A percentile compares a stretch with the other conserved stretches of the same genome.
These are phyloP conservation scores for Eimeria zaria DNA, from an alignment of 169 alveolate species.

Conservation along the genomic window DNA sequence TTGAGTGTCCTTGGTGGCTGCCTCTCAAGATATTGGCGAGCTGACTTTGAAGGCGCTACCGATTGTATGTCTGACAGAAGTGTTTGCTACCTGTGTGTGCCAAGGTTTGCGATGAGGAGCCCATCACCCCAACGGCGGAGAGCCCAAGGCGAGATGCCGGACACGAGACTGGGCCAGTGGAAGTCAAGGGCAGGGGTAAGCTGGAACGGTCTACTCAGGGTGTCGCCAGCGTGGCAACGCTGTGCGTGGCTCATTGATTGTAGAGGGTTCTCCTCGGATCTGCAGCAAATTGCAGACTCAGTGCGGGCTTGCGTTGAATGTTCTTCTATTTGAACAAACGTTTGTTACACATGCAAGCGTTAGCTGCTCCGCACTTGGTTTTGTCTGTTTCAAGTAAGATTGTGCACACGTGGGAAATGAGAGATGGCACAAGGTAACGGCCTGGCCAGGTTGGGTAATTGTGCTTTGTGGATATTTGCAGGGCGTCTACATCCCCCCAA, in stretches of 20 bases:
- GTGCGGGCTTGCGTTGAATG: not conserved
- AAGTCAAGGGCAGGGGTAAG: conserved; percentile 78
- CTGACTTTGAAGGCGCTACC: not conserved
- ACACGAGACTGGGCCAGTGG: conserved; percentile 84
- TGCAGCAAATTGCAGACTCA: too few relatives aligned
- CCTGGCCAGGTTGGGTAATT: not conserved
- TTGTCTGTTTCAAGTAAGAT: not conserved
- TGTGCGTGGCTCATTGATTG: not conserved
- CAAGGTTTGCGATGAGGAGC: conserved; percentile 59
- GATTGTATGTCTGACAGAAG: not conserved
- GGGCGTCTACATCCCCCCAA: conserved; percentile 81
- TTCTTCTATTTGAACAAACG: not conserved
- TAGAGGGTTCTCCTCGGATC: not conserved
- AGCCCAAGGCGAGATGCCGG: conserved; percentile 65
- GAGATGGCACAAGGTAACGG: too few relatives aligned
- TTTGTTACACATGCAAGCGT: not conserved
- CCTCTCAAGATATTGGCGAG: not conserved
- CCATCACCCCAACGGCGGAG: conserved; percentile 74
- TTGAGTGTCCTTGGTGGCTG: not conserved
- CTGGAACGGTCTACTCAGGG: not conserved
- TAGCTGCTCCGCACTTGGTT: not conserved
- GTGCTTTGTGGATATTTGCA: conserved; percentile 13
- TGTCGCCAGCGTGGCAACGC: too few relatives aligned
- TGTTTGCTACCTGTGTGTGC: not conserved
- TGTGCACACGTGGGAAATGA: not conserved